A percentile compares a stretch with the other conserved stretches of the same genome.
Conservation (phyloP, 176 grass and related monocot species). For the Musa troglodytarum region DNA sequence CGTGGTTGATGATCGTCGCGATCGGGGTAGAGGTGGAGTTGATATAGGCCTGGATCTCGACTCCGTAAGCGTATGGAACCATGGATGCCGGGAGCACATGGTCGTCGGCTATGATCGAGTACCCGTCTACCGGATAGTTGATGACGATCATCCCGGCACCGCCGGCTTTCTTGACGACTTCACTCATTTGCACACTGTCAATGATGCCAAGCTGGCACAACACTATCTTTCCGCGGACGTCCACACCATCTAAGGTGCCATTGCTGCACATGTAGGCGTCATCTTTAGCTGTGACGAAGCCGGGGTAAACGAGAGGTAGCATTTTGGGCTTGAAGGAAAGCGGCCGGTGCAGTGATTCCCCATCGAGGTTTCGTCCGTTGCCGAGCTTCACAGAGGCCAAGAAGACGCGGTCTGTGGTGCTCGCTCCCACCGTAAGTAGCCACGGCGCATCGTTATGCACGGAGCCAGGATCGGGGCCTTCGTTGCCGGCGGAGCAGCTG, state of each 20-base stretch:
- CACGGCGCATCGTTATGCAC: conserved; percentile 41
- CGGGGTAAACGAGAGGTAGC: conserved; percentile 7
- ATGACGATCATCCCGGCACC: neutral
- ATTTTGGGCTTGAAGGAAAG: neutral
- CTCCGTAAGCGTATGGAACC: neutral
- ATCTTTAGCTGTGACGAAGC: neutral
- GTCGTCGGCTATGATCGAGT: neutral
- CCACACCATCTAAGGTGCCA: neutral
- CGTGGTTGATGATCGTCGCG: conserved; percentile 8
- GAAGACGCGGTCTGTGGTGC: conserved; percentile 8
- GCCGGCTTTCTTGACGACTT: neutral
- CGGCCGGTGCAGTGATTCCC: conserved; percentile 12
- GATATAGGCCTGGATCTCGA: conserved; percentile 15
- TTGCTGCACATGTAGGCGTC: too few species aligned
- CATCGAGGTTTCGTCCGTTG: conserved; percentile 20
- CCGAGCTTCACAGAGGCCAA: conserved; percentile 1
- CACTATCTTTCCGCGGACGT: conserved; percentile 1
- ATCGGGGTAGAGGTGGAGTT: neutral
- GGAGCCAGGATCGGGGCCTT: conserved; percentile 4
- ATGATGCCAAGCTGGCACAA: neutral
- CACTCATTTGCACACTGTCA: too few species aligned
- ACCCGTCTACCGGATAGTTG: neutral
- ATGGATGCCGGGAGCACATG: neutral
- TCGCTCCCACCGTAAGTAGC: conserved; percentile 49
- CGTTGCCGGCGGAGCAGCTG: conserved; percentile 16